A percentile compares a stretch with the other conserved stretches of the same genome.
Evolutionary conservation across 345 rosid genomes (phyloP).

Genomic region (Aegle marmelos): DNA sequence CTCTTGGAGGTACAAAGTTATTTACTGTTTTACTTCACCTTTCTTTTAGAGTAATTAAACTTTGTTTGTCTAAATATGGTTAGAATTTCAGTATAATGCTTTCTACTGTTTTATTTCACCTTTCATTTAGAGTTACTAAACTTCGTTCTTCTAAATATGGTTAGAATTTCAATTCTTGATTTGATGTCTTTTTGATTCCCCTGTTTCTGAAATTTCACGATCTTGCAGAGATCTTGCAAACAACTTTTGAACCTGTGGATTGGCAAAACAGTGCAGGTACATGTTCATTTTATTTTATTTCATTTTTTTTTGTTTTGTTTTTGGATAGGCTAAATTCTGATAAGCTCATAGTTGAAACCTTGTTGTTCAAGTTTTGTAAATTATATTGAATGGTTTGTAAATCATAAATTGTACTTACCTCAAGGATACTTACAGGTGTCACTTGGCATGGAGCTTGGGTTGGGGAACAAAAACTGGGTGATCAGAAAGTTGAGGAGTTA

Average conservation of each 20-base stretch:
- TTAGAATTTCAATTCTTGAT: neutral
- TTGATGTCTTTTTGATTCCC: constrained; percentile 12
- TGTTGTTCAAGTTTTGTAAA: neutral
- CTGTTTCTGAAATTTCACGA: constrained; percentile 9
- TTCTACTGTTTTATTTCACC: constrained; percentile 2
- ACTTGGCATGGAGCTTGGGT: constrained; percentile 34
- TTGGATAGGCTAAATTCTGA: neutral
- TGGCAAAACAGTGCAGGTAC: constrained; percentile 64
- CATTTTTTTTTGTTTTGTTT: constrained; percentile 8
- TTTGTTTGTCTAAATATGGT: neutral
- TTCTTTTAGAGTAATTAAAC: neutral
- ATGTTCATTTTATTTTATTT: constrained; percentile 3
- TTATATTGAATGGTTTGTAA: neutral
- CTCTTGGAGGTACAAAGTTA: constrained; percentile 59
- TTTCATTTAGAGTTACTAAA: neutral
- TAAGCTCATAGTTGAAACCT: neutral
- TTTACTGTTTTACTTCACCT: constrained; percentile 3
- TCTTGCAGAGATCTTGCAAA: constrained; percentile 70
- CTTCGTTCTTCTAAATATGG: neutral
- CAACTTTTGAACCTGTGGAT: constrained; percentile 47
- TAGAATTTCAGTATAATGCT: constrained; percentile 29
- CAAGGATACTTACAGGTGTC: constrained; percentile 41
- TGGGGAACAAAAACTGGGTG: constrained; percentile 35
- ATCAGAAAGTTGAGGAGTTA: constrained; percentile 35
- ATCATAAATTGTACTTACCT: neutral